Base-by-base conservation (phyloP, 2,329 filamentous ascomycete genomes). In the Dothideomycetidae sp. region DNA sequence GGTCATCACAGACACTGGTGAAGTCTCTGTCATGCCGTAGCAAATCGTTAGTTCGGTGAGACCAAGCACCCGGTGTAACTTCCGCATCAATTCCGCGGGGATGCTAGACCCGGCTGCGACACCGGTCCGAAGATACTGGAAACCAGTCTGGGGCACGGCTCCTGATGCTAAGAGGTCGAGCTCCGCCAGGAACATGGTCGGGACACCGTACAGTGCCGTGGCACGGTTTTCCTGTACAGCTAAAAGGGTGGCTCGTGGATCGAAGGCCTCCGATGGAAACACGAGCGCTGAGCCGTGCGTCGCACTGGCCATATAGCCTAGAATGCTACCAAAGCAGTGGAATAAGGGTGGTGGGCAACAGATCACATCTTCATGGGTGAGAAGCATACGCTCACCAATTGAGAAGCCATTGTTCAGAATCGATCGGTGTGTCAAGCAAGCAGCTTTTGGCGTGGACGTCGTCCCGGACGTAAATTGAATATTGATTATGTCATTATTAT, bases 391-490 rank as follows among this genome's bases (percentile, higher is more conserved):
- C 49, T 78, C 64, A 0, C 81, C 90, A 47, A 96, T 92, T 39
- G 85, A 73, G 17, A 71, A 68, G 19, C 86, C 90, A 53, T 96
- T 96, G 60, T 96, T 98, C 43, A 98, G 67, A 45, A 96, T 88
- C n/a, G 71, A 78, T 3, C 68, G 70, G 60, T 96, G 88, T 0
- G 73, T 78, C 19, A 98, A 70, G 63, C 85, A 92, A 1, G 88
- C 88, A 0, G 90, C 90, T 61, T 96, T 96, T 13, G 14, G 86
- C 51, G 72, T 67, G 1, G 81, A 82, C 0, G 90, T 96, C 0
- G 90, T 96, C n/a, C 88, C 90, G 0, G 80, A 88, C 0, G 90
- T 98, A 62, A 96, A 96, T 57, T 96, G 88, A 46, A 96, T 93
- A 54, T 94, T 96, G 47, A 92, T 78, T 2, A 80, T 75, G 35